Percentiles rank a stretch among this genome's conserved stretches.
phyloP scores from a whole-genome alignment of 2,329 filamentous ascomycete genomes.

The Microcyclosporella mali region DNA sequence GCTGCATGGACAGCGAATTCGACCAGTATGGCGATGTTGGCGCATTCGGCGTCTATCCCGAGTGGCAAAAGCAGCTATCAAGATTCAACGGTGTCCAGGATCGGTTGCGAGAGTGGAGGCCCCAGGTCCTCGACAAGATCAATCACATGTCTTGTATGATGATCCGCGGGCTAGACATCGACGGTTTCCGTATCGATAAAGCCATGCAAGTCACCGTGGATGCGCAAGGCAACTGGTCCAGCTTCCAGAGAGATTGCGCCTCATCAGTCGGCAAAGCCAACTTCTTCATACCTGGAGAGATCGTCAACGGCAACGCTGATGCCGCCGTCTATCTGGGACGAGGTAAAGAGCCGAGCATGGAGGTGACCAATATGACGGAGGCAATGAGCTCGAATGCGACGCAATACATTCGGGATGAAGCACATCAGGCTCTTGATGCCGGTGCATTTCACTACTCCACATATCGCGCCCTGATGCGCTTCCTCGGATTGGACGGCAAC shows the following conservation, averaged over 20 bases:
- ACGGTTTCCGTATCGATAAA: conserved; percentile 63
- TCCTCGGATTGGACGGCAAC: conserved; percentile 55
- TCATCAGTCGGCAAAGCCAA: conserved; percentile 53
- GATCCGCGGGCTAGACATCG: conserved; percentile 58
- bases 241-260: conserved; percentile 53
- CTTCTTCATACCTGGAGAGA: conserved; percentile 59
- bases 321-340: conserved; percentile 58
- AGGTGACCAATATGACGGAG: conserved; percentile 41
- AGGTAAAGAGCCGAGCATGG: conserved; percentile 52
- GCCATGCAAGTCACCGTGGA: conserved; percentile 59
- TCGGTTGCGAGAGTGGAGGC: conserved; percentile 58
- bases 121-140: conserved; percentile 52
- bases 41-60: conserved; percentile 57
- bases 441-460: conserved; percentile 59
- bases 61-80: conserved; percentile 58
- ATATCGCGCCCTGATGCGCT: conserved; percentile 57
- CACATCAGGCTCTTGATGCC: conserved; percentile 51
- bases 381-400: conserved; percentile 46
- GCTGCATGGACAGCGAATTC: conserved; percentile 59
- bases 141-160: conserved; percentile 58
- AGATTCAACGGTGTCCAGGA: conserved; percentile 64
- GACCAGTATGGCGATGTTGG: conserved; percentile 59
- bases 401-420: conserved; percentile 49
- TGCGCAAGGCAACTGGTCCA: conserved; percentile 53
- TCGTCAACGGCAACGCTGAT: conserved; percentile 56